Evolutionary conservation across 2,329 filamentous ascomycete species (phyloP).

Genomic region (Calonectria crousiana): DNA sequence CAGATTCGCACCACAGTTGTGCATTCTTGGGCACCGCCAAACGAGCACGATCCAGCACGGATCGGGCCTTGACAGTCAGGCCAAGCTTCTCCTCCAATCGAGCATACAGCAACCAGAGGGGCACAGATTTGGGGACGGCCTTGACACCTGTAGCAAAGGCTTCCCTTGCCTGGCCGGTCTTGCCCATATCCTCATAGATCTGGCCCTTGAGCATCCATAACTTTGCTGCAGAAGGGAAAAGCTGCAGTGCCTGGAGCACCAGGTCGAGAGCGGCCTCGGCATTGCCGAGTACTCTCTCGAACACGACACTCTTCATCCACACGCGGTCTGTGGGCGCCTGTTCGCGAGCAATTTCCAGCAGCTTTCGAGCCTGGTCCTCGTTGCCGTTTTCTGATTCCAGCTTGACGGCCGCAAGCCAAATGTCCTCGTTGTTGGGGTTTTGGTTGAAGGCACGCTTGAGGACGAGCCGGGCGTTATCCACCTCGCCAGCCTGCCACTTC

Average conservation of each 20-base stretch:
- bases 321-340: slow-evolving; percentile 96
- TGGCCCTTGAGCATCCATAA: slow-evolving; percentile 99
- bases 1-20: slow-evolving; percentile 92
- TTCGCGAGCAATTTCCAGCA: slow-evolving; percentile 85
- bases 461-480: slow-evolving; percentile 87
- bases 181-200: slow-evolving; percentile 88
- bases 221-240: slow-evolving; percentile 88
- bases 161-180: slow-evolving; percentile 86
- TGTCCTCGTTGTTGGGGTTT: slow-evolving; percentile 97
- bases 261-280: slow-evolving; percentile 86
- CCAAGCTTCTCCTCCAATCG: slow-evolving; percentile 89
- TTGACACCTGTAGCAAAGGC: slow-evolving; percentile 91
- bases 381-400: slow-evolving; percentile 92
- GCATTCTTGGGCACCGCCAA: slow-evolving; percentile 88
- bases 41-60: slow-evolving; percentile 90
- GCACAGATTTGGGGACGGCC: slow-evolving; percentile 84
- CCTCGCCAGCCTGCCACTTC: slow-evolving; percentile 89
- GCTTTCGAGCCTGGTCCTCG: slow-evolving; percentile 82
- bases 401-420: slow-evolving; percentile 96
- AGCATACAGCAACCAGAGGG: slow-evolving; percentile 90
- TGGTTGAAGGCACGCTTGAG: slow-evolving; percentile 92
- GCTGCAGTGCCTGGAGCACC: slow-evolving; percentile 85
- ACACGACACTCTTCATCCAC: slow-evolving; percentile 96
- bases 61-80: slow-evolving; percentile 90
- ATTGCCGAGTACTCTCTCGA: slow-evolving; percentile 87